Base-by-base conservation (phyloP, 2,329 filamentous ascomycete species). In the Aureobasidium zeae region DNA sequence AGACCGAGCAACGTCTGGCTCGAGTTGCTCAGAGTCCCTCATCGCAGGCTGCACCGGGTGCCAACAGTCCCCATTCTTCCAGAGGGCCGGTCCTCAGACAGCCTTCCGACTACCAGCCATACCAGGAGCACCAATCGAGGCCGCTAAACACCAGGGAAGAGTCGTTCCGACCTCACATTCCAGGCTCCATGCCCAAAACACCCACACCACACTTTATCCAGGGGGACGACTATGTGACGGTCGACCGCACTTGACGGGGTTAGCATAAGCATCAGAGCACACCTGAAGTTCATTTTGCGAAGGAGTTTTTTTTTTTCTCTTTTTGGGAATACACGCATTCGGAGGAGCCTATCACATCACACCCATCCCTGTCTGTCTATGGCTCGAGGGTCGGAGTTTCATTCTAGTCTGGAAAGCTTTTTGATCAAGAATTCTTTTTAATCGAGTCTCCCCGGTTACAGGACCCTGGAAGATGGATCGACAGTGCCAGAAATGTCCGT, bases 1-100 rank as follows among this genome's bases (percentile, higher is more conserved):
- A 87, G 57, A 86, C 91, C 65, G 88, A 95, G 65, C 74, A 83
- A 53, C 81, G 82, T 32, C 73, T 96, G 32, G 58, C 58, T 12
- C 54, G 59, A 30, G 64, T 52, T 45, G 47, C 51, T 16, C 45
- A 46, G 21, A 52, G 49, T 55, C 55, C 25, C 51, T 22, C 30
- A 2, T 22, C 36, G 42, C 43, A 45, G 35, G 34, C 43, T 26
- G 21, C 28, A 7, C 13, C 34, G 1, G 43, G 43, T 7, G 43
- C 28, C 15, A 24, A 44, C 10, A 17, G 26, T 12, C 26, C 33
- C 6, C 25, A 31, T 21, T 3, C 43, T 7, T 16, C 43, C 10
- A 38, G 26, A 21, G 24, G 22, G 9, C 15, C 32, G 4, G 17
- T 11, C 5, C 12, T 34, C 7, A 36, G 22, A 34, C 32, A 44